Evolutionary conservation across 2,329 filamentous ascomycete genomes (phyloP), one percentile per base, ranked within the genome.

Genomic region (Aspergillus sp.): DNA sequence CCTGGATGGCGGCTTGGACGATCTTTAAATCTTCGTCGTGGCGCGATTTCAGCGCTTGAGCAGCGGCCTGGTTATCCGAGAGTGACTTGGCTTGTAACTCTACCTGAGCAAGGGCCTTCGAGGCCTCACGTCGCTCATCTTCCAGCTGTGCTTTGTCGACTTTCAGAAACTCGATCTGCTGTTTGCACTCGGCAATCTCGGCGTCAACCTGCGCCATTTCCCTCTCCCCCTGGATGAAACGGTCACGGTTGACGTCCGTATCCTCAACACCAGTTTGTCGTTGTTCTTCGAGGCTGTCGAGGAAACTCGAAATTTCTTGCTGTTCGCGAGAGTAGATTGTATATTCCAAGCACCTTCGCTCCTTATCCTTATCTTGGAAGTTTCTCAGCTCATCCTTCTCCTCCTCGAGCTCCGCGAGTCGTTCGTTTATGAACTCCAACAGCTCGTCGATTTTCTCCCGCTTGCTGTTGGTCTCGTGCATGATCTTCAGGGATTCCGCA

Each of bases 401-500:
- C 72, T 96, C 93, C 74, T 99, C 95, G 0, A 99, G 82, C 74
- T 99, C 95, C 40, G 81, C 83, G 54, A 99, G 81, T 53, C 95
- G 87, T 68, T 96, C 91, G 68, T 95, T 92, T 75, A 99, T 97
- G 69, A 95, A 96, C 53, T 89, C 87, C 12, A 99, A 83, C 12
- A 96, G 82, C 70, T 96, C 92, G 71, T 99, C 95, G 60, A 98
- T 98, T 77, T 97, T 97, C 46, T 88, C 83, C 61, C 92, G 87
- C 79, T 97, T 98, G 77, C 92, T 96, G 74, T 93, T 92, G 15
- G 95, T 98, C 65, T 99, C 95, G 61, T 87, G 86, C 91, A 99
- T 96, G 68, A 99, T 96, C 78, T 96, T 97, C 65, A 96, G 79
- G 46, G 91, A 96, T 74, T 99, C 93, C 27, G 91, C 84, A 61